phyloP scores from a whole-genome alignment of 169 alveolate genomes.

The Plasmodium reichenowi region DNA sequence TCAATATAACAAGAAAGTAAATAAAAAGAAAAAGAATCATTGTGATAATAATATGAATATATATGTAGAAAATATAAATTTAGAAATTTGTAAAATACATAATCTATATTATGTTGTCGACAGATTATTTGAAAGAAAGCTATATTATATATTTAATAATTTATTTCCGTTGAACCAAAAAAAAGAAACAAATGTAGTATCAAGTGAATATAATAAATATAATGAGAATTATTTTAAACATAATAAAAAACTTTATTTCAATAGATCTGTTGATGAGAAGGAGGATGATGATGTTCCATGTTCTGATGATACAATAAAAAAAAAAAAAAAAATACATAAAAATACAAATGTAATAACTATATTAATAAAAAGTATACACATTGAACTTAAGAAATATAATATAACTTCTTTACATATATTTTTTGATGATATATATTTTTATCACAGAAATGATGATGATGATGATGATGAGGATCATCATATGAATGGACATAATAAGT shows the following conservation, averaged over 20 bases:
- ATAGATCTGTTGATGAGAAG: too few relatives aligned
- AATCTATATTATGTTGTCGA: constrained; percentile 7
- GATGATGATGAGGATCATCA: not conserved
- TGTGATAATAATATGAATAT: not conserved
- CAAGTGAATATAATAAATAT: too few relatives aligned
- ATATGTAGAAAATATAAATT: constrained; percentile 5
- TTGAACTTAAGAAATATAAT: constrained; percentile 11
- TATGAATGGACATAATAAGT: too few relatives aligned
- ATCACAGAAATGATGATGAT: not conserved
- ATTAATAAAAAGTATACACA: too few relatives aligned
- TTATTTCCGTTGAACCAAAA: not conserved
- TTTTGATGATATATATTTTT: constrained; percentile 5
- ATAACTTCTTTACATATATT: not conserved
- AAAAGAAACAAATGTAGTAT: not conserved
- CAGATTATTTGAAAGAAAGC: constrained; percentile 2
- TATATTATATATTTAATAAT: constrained; percentile 15
- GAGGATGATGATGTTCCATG: not conserved
- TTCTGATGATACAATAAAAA: too few relatives aligned
- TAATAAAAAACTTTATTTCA: too few relatives aligned
- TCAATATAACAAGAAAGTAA: constrained; percentile 5
- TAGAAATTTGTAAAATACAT: not conserved
- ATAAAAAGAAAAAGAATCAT: constrained; percentile 3
- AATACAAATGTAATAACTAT: not conserved
- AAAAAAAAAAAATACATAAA: too few relatives aligned
- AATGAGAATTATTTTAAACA: too few relatives aligned